Evolutionary conservation across 2,329 filamentous ascomycete genomes (phyloP), one percentile per base, ranked within the genome.

Genomic region (Fusarium palustre): DNA sequence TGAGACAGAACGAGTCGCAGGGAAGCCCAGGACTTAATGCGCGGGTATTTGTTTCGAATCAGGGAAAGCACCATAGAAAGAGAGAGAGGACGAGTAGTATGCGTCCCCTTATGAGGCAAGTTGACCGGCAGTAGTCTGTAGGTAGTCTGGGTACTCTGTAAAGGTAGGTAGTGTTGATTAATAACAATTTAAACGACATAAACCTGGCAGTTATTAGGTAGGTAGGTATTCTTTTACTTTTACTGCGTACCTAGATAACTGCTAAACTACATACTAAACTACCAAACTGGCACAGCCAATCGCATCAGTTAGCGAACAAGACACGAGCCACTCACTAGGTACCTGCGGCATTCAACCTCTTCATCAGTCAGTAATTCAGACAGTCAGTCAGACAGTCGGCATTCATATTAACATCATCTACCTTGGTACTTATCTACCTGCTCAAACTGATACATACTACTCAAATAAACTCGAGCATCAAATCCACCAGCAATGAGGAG

Each of bases 1-100:
- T 69, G 66, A 69, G 64, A 69, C 66, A 46, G 46, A 48, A 53
- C 36, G 56, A 64, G 66, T 69, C 60, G 62, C 66, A 69, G 66
- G 49, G 66, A 45, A 67, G 53, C 39, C 42, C 45, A 46, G 43
- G 43, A 34, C 61, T 62, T 48, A 67, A 59, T 56, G 62, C 61
- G 65, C 55, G 62, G 66, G 46, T 58, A 41, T 63, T 60, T 55
- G 39, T 63, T 57, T 67, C 66, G 34, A 69, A 69, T 70, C 62
- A 66, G 57, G 66, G 25, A 69, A 64, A 62, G 66, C 15, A 33
- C 34, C 20, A 56, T 30, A 15, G 28, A 63, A 30, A 39, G 33
- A 41, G 48, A 39, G 33, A 41, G 48, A 28, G 10, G n/a, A 20
- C 20, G 24, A 52, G 48, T 22, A 46, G 48, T 22, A 46, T n/a